Evolutionary conservation across 257 asterid species (phyloP).

Genomic region (Nicotiana paniculata): DNA sequence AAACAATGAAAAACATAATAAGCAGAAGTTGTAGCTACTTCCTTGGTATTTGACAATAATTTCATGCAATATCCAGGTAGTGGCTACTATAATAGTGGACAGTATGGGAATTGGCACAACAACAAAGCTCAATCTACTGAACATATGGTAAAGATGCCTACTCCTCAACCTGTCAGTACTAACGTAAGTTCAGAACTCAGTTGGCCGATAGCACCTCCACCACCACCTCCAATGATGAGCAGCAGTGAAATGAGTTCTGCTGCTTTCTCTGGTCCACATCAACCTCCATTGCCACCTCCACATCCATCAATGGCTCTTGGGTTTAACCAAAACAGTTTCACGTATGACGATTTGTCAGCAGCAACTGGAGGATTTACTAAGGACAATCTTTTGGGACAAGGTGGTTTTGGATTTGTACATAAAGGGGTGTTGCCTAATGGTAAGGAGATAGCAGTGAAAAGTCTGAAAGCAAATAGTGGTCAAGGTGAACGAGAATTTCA

Average conservation of each 20-base stretch:
- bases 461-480: slow-evolving; percentile 50
- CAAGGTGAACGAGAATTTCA: slow-evolving; percentile 67
- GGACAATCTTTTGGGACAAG: slow-evolving; percentile 44
- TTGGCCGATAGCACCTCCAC: slow-evolving; percentile 73
- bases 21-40: not conserved
- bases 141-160: slow-evolving; percentile 40
- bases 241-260: slow-evolving; percentile 63
- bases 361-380: slow-evolving; percentile 41
- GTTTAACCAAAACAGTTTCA: slow-evolving; percentile 42
- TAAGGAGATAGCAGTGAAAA: slow-evolving; percentile 46
- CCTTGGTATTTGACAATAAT: slow-evolving; percentile 49
- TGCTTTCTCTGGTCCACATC: slow-evolving; percentile 51
- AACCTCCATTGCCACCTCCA: slow-evolving; percentile 40
- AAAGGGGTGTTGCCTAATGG: slow-evolving; percentile 56
- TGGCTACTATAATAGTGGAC: slow-evolving; percentile 28
- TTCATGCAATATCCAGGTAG: slow-evolving; percentile 25
- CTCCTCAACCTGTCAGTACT: slow-evolving; percentile 34
- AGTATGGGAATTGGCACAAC: slow-evolving; percentile 41
- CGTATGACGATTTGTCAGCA: slow-evolving; percentile 37
- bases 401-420: slow-evolving; percentile 58
- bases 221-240: slow-evolving; percentile 63
- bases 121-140: slow-evolving; percentile 24
- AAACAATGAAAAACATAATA: not conserved
- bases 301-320: slow-evolving; percentile 36
- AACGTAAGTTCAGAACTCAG: slow-evolving; percentile 58